These are phyloP conservation scores for Graphilbum ipis-grandicollis DNA, from an alignment of 2,329 filamentous ascomycete species.

Conservation along the genomic window DNA sequence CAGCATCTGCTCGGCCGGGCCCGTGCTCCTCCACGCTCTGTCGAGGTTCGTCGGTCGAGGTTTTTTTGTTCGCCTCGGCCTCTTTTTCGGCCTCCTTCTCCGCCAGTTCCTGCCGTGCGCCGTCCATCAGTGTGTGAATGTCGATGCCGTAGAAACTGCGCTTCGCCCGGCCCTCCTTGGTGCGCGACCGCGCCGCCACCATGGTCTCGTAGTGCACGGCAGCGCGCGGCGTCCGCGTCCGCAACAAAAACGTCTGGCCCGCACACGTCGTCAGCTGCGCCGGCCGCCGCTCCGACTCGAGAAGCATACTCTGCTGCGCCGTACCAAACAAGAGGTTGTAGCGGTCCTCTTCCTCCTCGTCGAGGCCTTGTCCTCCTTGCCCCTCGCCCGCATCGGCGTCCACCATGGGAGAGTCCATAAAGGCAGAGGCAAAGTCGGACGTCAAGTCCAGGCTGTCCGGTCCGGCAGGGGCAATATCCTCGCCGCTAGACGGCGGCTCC, in stretches of 20 bases:
- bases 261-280: slow-evolving; percentile 24
- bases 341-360: slow-evolving; percentile 7
- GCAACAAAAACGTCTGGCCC: slow-evolving; percentile 38
- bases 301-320: neutral
- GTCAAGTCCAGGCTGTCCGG: too few relatives aligned
- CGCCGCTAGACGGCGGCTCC: neutral
- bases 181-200: slow-evolving; percentile 48
- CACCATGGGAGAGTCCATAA: too few relatives aligned
- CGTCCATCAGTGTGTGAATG: slow-evolving; percentile 66
- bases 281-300: neutral
- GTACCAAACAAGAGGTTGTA: slow-evolving; percentile 8
- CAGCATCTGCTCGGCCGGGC: neutral
- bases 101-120: slow-evolving; percentile 43
- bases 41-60: too few relatives aligned
- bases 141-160: slow-evolving; percentile 83
- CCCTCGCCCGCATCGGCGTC: too few relatives aligned
- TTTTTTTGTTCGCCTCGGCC: slow-evolving; percentile 17
- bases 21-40: neutral
- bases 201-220: slow-evolving; percentile 45
- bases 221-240: slow-evolving; percentile 29
- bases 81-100: slow-evolving; percentile 16
- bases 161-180: slow-evolving; percentile 49
- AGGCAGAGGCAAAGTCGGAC: too few relatives aligned
- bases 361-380: too few relatives aligned
- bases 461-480: too few relatives aligned